Base-by-base conservation (phyloP, 2,329 filamentous ascomycete species). In the Colletotrichum magnum region DNA sequence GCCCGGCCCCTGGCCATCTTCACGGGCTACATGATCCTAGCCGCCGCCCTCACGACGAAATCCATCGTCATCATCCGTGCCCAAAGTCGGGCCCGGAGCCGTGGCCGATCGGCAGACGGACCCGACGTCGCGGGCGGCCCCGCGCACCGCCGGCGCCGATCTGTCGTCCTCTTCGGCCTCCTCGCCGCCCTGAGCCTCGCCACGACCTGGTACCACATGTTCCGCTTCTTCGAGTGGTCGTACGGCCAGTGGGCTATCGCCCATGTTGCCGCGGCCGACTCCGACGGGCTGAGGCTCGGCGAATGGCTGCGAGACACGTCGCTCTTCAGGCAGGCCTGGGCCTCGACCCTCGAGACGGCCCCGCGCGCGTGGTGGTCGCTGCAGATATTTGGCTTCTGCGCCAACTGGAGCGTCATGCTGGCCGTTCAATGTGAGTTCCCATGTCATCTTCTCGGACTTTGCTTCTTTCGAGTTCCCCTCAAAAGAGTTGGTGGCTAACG, bases 301-400 rank as follows among this genome's bases (percentile, higher is more conserved):
- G 61, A 69, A 24, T 77, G 75, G 75, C 71, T 77, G 7, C 72
- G 70, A 5, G 75, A 77, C 16, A 76, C 76, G 16, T 68, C 67
- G 24, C 71, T 76, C 3, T 77, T 77, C 53, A 70, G 71, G 64
- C 73, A 75, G 70, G 75, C 75, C 0, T 77, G 75, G 76, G 74
- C 68, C 5, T 73, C 74, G 12, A 73, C 73, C 6, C 58, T 76
- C 3, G 72, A 75, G 52, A 74, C 71, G 15, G 66, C 68, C 0
- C 61, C 72, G 6, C 67, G 75, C 18, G 68, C 72, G 5, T 77
- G 73, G 74, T 77, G 75, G 75, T 74, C 74, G 15, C 58, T 73
- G 56, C 75, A 77, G 58, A 76, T 77, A 21, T 76, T 76, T 51
- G 73, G 73, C 1, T 77, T 76, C 47, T 74, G 73, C 36, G 74